Percentiles rank a stretch among this genome's conserved stretches.
Conservation (phyloP, 768 basidiomycete species). For the Hygrophoropsis aurantiaca region DNA sequence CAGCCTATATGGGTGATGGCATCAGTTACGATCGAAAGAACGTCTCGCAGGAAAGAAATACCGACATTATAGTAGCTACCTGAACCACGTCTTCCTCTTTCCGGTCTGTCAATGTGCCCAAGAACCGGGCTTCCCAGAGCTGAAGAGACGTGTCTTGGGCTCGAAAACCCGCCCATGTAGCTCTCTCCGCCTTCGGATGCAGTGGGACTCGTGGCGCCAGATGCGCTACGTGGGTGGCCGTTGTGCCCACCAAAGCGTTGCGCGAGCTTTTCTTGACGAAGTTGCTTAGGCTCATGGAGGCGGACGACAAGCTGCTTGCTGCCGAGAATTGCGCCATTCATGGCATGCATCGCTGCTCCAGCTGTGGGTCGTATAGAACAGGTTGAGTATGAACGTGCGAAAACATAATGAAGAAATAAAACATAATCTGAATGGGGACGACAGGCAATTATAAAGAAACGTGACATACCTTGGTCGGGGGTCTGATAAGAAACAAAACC, state of each 20-base stretch:
- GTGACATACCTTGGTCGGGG: slow-evolving; percentile 69
- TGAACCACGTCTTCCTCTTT: slow-evolving; percentile 73
- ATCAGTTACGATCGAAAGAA: slow-evolving; percentile 1
- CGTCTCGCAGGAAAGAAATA: background rate
- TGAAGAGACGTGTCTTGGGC: slow-evolving; percentile 58
- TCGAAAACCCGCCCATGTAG: slow-evolving; percentile 64
- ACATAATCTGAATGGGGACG: background rate
- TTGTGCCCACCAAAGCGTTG: slow-evolving; percentile 75
- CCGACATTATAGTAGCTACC: slow-evolving; percentile 85
- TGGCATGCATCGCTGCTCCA: slow-evolving; percentile 66
- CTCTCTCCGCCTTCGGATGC: slow-evolving; percentile 80
- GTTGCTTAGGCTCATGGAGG: slow-evolving; percentile 86
- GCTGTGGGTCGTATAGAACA: slow-evolving; percentile 42
- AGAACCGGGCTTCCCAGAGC: slow-evolving; percentile 58
- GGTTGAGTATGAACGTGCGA: background rate
- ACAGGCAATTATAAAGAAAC: background rate
- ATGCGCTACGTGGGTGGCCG: slow-evolving; percentile 76
- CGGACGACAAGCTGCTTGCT: slow-evolving; percentile 82
- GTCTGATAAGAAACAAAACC: slow-evolving; percentile 89
- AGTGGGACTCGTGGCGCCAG: slow-evolving; percentile 84
- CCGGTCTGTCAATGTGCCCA: slow-evolving; percentile 53
- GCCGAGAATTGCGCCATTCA: slow-evolving; percentile 77
- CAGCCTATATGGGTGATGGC: slow-evolving; percentile 52
- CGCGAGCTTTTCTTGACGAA: slow-evolving; percentile 87
- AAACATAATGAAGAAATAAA: slow-evolving; percentile 1